Conservation (phyloP, 805 yeast genomes). For the Metschnikowia sp. region DNA sequence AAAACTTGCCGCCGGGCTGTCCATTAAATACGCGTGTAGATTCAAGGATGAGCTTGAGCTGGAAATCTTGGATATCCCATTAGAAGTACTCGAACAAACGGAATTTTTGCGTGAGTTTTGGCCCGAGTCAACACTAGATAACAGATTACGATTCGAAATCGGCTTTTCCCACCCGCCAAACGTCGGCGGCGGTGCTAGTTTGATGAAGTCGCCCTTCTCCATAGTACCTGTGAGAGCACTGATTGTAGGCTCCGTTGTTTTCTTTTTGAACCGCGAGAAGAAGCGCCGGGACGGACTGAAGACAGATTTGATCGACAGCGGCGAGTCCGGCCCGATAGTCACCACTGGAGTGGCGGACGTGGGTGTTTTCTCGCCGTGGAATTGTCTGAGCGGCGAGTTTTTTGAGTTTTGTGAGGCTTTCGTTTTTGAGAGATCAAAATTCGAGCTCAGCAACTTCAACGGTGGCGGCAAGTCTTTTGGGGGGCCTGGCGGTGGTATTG, state of each 20-base stretch:
- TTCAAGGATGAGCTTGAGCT: constrained; percentile 40
- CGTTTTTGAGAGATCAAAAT: constrained; percentile 6
- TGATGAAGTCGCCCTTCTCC: constrained; percentile 13
- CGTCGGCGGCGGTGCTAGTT: constrained; percentile 38
- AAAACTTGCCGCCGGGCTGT: constrained; percentile 20
- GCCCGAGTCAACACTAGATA: constrained; percentile 12
- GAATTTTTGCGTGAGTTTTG: constrained; percentile 25
- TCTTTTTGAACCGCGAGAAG: constrained; percentile 27
- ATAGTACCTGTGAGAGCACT: constrained; percentile 28
- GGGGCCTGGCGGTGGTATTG: neutral
- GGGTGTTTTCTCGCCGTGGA: constrained; percentile 18
- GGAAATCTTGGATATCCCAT: constrained; percentile 31
- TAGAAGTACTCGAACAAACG: constrained; percentile 20
- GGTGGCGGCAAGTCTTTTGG: constrained; percentile 12
- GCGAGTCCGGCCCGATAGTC: constrained; percentile 39
- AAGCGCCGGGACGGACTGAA: constrained; percentile 40
- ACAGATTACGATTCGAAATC: constrained; percentile 9
- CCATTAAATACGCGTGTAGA: constrained; percentile 41
- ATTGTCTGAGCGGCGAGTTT: constrained; percentile 5
- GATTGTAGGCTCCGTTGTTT: constrained; percentile 24
- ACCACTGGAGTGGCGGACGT: constrained; percentile 23
- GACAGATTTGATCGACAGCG: constrained; percentile 27
- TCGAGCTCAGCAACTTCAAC: constrained; percentile 10
- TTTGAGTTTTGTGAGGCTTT: neutral
- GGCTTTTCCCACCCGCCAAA: constrained; percentile 20